Base-by-base conservation (phyloP, 306 rosid genomes). In the Pyrus pyrifolia region DNA sequence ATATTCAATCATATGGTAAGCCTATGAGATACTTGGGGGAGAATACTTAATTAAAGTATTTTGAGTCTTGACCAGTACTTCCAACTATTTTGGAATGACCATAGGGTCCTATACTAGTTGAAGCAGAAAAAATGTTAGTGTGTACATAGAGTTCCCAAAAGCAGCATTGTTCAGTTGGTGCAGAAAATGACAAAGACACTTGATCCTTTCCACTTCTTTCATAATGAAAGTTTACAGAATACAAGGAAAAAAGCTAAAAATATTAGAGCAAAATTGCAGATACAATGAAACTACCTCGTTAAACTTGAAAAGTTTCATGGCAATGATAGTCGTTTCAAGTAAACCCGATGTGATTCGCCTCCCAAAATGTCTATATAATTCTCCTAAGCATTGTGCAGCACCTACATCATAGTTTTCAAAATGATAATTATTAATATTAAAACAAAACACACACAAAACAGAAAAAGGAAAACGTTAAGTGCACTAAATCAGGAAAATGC, bases 281-380 rank as follows among this genome's bases (percentile, higher is more conserved):
- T 38, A 61, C 65, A 71, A 78, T 61, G 76, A 75, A 55, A 77
- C 66, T 87, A 93, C 98, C 98, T 92, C 98, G 25, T 68, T 67
- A 79, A 81, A 92, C 84, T 84, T 95, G 84, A 92, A 80, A 62
- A 95, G 97, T 72, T 95, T 95, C 29, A 90, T 82, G 67, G 90
- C 96, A 85, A 95, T 88, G 45, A 59, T 87, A 53, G 98, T 88
- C 13, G 97, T 95, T 81, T 95, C 98, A 63, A 79, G 88, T 81
- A 95, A 92, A 79, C 98, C 97, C 2, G 98, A 88, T 21, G 98
- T 92, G 73, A 92, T 95, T 82, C 86, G 88, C 87, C 98, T 88
- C 65, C 98, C 98, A 86, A 95, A 95, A 81, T 92, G 91, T 78
- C 86, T 85, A 77, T 95, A 92, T 77, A 95, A 75, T 82, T 95